phyloP scores from a whole-genome alignment of 306 rosid species.

The Begonia masoniana region DNA sequence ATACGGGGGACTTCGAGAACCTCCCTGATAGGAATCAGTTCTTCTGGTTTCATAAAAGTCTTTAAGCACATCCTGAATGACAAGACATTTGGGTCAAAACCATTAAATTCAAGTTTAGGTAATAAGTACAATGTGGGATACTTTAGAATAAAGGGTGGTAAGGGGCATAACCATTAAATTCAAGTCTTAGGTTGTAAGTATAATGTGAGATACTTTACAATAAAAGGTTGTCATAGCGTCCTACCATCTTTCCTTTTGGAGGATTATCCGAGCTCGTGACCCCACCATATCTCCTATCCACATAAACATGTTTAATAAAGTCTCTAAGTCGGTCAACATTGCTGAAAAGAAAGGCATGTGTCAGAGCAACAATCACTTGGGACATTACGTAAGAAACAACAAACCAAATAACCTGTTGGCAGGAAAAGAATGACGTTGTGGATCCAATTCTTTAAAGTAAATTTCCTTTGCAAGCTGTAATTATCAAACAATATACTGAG shows the following conservation, averaged over 20 bases:
- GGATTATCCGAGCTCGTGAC: slow-evolving; percentile 60
- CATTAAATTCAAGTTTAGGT: background rate
- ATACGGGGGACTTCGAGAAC: slow-evolving; percentile 73
- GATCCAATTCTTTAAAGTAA: slow-evolving; percentile 90
- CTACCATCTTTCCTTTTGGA: slow-evolving; percentile 48
- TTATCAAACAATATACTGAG: slow-evolving; percentile 17
- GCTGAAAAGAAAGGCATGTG: slow-evolving; percentile 42
- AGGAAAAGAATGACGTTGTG: slow-evolving; percentile 64
- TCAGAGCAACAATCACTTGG: slow-evolving; percentile 20
- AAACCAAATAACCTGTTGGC: slow-evolving; percentile 49
- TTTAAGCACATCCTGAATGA: slow-evolving; percentile 75
- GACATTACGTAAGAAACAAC: slow-evolving; percentile 2
- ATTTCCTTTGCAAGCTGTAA: slow-evolving; percentile 68
- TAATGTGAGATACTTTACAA: too few relatives aligned
- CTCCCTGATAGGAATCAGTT: slow-evolving; percentile 57
- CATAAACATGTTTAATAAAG: slow-evolving; percentile 90
- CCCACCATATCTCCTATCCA: slow-evolving; percentile 71
- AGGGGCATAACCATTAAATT: too few relatives aligned
- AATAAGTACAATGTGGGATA: too few relatives aligned
- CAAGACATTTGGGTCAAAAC: slow-evolving; percentile 7
- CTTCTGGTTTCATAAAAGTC: slow-evolving; percentile 46
- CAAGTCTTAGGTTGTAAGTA: too few relatives aligned
- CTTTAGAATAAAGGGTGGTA: too few relatives aligned
- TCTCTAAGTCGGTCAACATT: slow-evolving; percentile 82
- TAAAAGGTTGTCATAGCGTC: slow-evolving; percentile 4